Percentiles rank a stretch among this genome's conserved stretches.
phyloP scores from a whole-genome alignment of 139 green algal species.

The Chlamydomonas schloesseri region DNA sequence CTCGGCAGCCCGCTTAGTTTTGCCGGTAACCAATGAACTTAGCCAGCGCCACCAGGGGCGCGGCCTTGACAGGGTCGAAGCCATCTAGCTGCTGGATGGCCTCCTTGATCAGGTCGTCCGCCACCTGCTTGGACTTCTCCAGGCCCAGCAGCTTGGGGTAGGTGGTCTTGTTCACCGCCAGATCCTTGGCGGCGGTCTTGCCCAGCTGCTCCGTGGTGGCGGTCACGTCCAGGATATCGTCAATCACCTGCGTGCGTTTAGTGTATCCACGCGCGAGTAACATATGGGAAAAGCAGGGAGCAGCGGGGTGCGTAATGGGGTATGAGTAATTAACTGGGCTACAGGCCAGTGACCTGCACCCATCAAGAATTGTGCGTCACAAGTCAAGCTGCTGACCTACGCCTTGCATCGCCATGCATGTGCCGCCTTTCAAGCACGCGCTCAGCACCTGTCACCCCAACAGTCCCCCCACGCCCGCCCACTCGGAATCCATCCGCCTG shows the following conservation, averaged over 20 bases:
- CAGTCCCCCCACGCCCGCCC: too few relatives aligned
- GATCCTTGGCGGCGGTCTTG: constrained; percentile 99
- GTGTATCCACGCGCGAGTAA: too few relatives aligned
- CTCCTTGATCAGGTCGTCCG: constrained; percentile 91
- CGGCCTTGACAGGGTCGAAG: constrained; percentile 84
- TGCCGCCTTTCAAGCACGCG: too few relatives aligned
- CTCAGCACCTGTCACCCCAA: too few relatives aligned
- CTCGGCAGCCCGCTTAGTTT: constrained; percentile 74
- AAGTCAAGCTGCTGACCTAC: too few relatives aligned
- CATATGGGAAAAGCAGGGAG: too few relatives aligned
- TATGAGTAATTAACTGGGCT: too few relatives aligned
- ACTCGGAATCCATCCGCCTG: too few relatives aligned
- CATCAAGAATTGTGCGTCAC: too few relatives aligned
- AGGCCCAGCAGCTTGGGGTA: constrained; percentile 95
- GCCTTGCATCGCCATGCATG: too few relatives aligned
- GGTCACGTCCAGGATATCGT: constrained; percentile 99
- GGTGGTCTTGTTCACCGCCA: constrained; percentile 95
- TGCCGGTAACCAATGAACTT: constrained; percentile 96
- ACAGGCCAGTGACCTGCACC: too few relatives aligned
- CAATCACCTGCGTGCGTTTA: constrained; percentile 92
- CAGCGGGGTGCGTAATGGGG: too few relatives aligned
- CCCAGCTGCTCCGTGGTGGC: constrained; percentile 93
- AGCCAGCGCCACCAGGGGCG: constrained; percentile 91
- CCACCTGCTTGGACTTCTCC: constrained; percentile 84
- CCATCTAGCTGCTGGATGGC: constrained; percentile 89